Base-by-base conservation (phyloP, 139 green algal species). In the Chlorella sp. region DNA sequence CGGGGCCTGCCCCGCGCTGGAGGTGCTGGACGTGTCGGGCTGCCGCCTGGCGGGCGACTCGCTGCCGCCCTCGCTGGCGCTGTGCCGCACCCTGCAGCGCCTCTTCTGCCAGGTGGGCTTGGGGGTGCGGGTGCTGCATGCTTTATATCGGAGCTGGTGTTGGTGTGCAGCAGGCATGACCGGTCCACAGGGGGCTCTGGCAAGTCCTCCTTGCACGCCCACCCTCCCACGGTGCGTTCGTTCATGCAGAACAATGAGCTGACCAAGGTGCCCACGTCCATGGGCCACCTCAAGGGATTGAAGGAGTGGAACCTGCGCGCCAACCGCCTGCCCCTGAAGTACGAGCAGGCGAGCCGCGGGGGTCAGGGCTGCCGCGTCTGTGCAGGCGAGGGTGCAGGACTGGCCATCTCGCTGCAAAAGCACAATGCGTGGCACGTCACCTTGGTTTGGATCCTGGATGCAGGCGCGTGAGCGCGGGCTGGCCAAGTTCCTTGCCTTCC, bases 401-500 rank as follows among this genome's bases (percentile, higher is more conserved):
- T n/a, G 56, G 13, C 3, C 9, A 65, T 20, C 56, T n/a, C 56
- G 3, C 56, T n/a, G 3, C 56, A 14, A 5, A 24, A 65, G 56
- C 56, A 9, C 13, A 3, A 5, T 16, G 26, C 56, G 26, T 4
- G 3, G 3, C 56, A 16, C 26, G 3, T 65, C 3, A 65, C 56
- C 3, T 9, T 24, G n/a, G n/a, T 9, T 26, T 1, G 8, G 40
- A 38, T 2, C 70, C 30, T 32, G 11, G 1, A 2, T 74, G 85
- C 83, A 85, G 68, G 94, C 95, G 46, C 84, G 86, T 36, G 94
- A 97, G 73, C 91, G 96, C 83, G 94, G 94, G 8, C 76, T 98
- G 77, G 92, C 90, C 56, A 84, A 84, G 67, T 93, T 98, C 80
- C 84, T 98, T 60, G 87, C 90, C 5, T 97, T 97, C 84, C 85